Conservation (phyloP, 805 yeast species). For the Saccharomycopsis sp. region DNA sequence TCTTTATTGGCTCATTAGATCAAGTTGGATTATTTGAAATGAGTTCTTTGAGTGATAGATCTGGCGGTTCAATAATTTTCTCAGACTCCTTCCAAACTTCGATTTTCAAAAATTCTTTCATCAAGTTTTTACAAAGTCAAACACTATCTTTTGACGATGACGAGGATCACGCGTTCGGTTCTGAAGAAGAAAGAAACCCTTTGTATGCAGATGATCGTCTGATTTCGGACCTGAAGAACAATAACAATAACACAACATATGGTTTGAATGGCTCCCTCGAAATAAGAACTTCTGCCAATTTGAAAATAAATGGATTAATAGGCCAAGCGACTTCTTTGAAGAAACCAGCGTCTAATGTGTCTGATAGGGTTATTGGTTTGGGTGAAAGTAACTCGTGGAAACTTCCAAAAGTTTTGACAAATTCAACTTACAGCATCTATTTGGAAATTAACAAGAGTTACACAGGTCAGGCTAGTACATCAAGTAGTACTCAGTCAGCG, state of each 20-base stretch:
- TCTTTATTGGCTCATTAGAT: slow-evolving; percentile 60
- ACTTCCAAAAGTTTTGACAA: slow-evolving; percentile 44
- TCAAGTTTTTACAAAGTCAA: slow-evolving; percentile 34
- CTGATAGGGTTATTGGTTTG: slow-evolving; percentile 36
- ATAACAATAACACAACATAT: slow-evolving; percentile 30
- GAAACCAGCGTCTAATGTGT: slow-evolving; percentile 26
- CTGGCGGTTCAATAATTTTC: slow-evolving; percentile 57
- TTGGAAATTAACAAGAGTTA: slow-evolving; percentile 36
- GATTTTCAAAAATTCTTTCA: slow-evolving; percentile 57
- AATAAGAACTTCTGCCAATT: slow-evolving; percentile 40
- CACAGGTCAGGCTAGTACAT: neutral
- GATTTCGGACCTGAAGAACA: too few relatives aligned
- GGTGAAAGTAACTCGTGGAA: slow-evolving; percentile 54
- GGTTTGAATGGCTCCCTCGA: slow-evolving; percentile 56
- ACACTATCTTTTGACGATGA: slow-evolving; percentile 1
- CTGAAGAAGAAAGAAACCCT: slow-evolving; percentile 6
- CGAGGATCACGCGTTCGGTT: neutral
- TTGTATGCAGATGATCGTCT: neutral
- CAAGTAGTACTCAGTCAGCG: neutral
- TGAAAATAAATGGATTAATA: slow-evolving; percentile 48
- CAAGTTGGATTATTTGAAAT: slow-evolving; percentile 62
- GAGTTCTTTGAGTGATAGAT: slow-evolving; percentile 46
- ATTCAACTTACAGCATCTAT: slow-evolving; percentile 49
- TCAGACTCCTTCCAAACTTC: slow-evolving; percentile 60
- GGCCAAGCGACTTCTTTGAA: slow-evolving; percentile 52